Evolutionary conservation across 2,329 filamentous ascomycete genomes (phyloP).

Genomic region (Aplosporella prunicola): DNA sequence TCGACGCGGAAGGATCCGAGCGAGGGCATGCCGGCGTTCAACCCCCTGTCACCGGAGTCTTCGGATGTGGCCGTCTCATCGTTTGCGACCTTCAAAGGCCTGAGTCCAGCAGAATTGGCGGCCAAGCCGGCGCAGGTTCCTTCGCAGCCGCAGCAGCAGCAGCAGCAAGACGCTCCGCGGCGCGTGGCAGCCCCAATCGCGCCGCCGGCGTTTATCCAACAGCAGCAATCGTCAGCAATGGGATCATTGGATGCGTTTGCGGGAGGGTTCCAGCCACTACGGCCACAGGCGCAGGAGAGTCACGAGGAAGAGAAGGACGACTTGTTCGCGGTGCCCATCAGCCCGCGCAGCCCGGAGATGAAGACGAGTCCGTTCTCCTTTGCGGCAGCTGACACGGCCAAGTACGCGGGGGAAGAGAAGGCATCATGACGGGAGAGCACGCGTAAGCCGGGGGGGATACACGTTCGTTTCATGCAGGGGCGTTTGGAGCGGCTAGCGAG

Average conservation of each 20-base stretch:
- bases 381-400: constrained; percentile 25
- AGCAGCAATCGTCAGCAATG: constrained; percentile 26
- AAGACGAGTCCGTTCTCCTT: constrained; percentile 71
- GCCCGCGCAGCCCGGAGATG: constrained; percentile 78
- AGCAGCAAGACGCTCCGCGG: constrained; percentile 19
- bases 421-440: constrained; percentile 17
- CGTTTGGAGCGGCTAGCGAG: constrained; percentile 4
- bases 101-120: constrained; percentile 30
- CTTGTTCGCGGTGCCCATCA: constrained; percentile 78
- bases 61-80: constrained; percentile 53
- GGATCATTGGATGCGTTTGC: constrained; percentile 38
- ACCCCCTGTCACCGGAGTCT: constrained; percentile 52
- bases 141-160: constrained; percentile 14
- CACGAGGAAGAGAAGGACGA: too few species aligned
- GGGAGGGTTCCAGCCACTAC: constrained; percentile 12
- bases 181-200: constrained; percentile 25
- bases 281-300: constrained; percentile 41
- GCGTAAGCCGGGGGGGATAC: too few species aligned
- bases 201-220: constrained; percentile 28
- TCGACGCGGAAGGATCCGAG: constrained; percentile 31
- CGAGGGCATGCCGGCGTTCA: constrained; percentile 24
- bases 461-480: constrained; percentile 1
- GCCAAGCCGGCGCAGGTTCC: constrained; percentile 25
- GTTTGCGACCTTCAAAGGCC: constrained; percentile 50
- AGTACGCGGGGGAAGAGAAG: constrained; percentile 23